Percentiles rank a stretch among this genome's conserved stretches.
phyloP scores from a whole-genome alignment of 2,329 filamentous ascomycete species.

The Epichloe amarillans region DNA sequence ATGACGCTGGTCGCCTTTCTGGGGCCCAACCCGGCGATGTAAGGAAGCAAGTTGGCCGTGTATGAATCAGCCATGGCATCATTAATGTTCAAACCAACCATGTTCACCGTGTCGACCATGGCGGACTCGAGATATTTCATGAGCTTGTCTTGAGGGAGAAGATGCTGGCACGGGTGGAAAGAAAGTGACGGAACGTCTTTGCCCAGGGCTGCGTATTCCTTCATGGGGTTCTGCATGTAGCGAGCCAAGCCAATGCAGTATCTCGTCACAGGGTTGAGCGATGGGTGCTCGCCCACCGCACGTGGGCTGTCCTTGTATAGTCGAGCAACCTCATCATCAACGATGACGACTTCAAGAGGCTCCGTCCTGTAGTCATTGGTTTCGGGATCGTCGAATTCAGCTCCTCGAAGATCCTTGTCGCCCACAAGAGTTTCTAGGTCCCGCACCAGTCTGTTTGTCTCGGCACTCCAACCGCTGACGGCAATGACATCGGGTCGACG shows the following conservation, averaged over 20 bases:
- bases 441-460: constrained; percentile 71
- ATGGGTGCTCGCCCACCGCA: constrained; percentile 67
- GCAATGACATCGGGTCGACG: constrained; percentile 82
- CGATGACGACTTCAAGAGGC: constrained; percentile 73
- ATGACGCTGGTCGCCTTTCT: constrained; percentile 67
- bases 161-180: constrained; percentile 81
- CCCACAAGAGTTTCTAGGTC: constrained; percentile 68
- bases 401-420: constrained; percentile 62
- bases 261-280: constrained; percentile 61
- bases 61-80: constrained; percentile 73
- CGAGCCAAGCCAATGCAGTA: constrained; percentile 84
- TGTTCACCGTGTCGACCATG: constrained; percentile 96
- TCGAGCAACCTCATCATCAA: constrained; percentile 95
- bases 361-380: constrained; percentile 63
- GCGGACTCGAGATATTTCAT: constrained; percentile 82
- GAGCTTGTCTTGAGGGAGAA: constrained; percentile 79
- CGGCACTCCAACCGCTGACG: constrained; percentile 76
- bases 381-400: constrained; percentile 72
- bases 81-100: constrained; percentile 90
- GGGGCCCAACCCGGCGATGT: constrained; percentile 80
- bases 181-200: constrained; percentile 75
- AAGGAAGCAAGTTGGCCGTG: constrained; percentile 78
- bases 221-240: constrained; percentile 90
- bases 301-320: constrained; percentile 85
- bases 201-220: constrained; percentile 88